phyloP scores from a whole-genome alignment of 2,329 filamentous ascomycete species.

The Penicillium sp. region DNA sequence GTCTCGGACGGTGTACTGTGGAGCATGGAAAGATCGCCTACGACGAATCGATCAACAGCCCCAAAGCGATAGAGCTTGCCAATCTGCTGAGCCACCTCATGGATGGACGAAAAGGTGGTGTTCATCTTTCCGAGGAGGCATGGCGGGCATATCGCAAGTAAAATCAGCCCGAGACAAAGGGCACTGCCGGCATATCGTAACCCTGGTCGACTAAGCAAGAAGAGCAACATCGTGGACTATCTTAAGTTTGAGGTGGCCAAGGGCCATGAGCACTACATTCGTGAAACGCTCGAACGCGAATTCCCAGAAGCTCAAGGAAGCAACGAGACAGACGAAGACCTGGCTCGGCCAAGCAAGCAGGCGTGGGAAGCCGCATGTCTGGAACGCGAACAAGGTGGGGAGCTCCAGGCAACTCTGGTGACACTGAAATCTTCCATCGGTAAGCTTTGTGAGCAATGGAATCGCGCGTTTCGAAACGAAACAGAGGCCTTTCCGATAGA shows the following conservation, averaged over 20 bases:
- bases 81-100: constrained; percentile 51
- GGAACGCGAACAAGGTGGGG: constrained; percentile 16
- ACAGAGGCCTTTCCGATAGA: constrained; percentile 24
- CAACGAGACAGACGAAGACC: constrained; percentile 37
- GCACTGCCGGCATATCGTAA: constrained; percentile 46
- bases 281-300: constrained; percentile 35
- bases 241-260: constrained; percentile 48
- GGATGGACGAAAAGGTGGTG: constrained; percentile 46
- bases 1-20: constrained; percentile 58
- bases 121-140: constrained; percentile 43
- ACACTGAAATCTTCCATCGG: constrained; percentile 26
- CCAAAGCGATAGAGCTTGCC: constrained; percentile 42
- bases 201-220: constrained; percentile 24
- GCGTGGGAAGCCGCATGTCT: constrained; percentile 23
- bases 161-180: constrained; percentile 33
- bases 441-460: constrained; percentile 26
- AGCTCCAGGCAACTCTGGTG: constrained; percentile 24
- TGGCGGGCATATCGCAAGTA: constrained; percentile 44
- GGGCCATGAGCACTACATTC: constrained; percentile 32
- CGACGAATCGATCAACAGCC: constrained; percentile 49
- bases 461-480: constrained; percentile 1
- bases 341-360: constrained; percentile 38
- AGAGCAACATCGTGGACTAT: constrained; percentile 48
- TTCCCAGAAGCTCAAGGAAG: constrained; percentile 27
- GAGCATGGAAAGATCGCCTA: constrained; percentile 58